Conservation (phyloP, 495 filamentous ascomycete species). For the Penicillium argentinense region DNA sequence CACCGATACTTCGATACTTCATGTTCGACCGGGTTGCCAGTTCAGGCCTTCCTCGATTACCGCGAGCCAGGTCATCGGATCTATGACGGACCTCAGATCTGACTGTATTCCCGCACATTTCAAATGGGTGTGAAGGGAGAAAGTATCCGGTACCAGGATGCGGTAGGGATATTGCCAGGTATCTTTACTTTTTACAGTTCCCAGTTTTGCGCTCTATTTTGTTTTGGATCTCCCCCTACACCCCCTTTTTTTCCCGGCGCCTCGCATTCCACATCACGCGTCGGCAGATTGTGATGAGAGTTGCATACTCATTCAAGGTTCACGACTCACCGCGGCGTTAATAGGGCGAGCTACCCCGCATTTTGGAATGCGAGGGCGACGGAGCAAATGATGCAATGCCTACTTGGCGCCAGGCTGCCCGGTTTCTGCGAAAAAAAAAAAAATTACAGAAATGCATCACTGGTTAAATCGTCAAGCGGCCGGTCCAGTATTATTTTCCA, state of each 20-base stretch:
- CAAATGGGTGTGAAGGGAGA: background rate
- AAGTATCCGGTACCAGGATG: constrained; percentile 6
- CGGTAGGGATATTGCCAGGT: background rate
- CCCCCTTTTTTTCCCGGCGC: background rate
- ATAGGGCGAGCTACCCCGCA: constrained; percentile 19
- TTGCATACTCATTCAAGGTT: constrained; percentile 7
- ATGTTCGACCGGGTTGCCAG: background rate
- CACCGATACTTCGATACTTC: no score
- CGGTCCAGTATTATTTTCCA: no score
- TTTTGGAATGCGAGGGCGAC: constrained; percentile 3
- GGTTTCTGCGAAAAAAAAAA: no score
- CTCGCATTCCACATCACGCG: constrained; percentile 2
- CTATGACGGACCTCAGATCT: constrained; percentile 1
- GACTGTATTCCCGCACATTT: background rate
- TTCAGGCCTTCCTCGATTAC: background rate
- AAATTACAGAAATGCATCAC: no score
- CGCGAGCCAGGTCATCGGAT: constrained; percentile 13
- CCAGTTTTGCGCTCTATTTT: background rate
- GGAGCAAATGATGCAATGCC: constrained; percentile 13
- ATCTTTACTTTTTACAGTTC: background rate
- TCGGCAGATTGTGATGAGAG: constrained; percentile 13
- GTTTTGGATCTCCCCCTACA: background rate
- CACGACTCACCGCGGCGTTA: background rate
- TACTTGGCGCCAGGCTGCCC: background rate
- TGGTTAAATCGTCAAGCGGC: background rate